Conservation (phyloP, 805 yeast species). For the Yarrowia sp. region DNA sequence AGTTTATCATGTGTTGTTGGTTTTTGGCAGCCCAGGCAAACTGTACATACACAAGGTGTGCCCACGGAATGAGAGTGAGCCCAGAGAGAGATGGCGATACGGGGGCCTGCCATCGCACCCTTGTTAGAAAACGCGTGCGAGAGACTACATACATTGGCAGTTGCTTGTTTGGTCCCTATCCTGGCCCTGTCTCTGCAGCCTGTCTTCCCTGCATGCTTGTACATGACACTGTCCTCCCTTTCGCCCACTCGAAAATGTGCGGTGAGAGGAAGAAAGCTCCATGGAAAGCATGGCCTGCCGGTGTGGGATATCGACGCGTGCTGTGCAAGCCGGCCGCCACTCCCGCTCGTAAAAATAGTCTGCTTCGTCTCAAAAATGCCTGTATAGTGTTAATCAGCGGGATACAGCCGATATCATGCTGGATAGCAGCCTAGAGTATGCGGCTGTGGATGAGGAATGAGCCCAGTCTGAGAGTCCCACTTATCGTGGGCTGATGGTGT, state of each 20-base stretch:
- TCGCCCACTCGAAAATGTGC: conserved; percentile 18
- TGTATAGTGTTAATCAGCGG: not conserved
- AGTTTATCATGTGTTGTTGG: not conserved
- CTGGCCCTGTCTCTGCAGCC: conserved; percentile 25
- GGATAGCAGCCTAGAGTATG: not conserved
- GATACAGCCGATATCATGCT: conserved; percentile 14
- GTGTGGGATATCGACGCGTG: conserved; percentile 13
- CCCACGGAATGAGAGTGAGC: conserved; percentile 9
- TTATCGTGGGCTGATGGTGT: too few species aligned
- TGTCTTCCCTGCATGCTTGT: conserved; percentile 25
- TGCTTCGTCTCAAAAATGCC: not conserved
- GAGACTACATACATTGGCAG: not conserved
- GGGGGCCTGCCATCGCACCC: conserved; percentile 5
- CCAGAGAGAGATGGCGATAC: conserved; percentile 1
- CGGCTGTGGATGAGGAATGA: conserved; percentile 29
- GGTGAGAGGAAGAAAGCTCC: not conserved
- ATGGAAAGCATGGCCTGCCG: not conserved
- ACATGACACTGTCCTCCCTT: not conserved
- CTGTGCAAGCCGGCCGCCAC: conserved; percentile 3
- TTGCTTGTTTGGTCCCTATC: conserved; percentile 23
- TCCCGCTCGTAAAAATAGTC: conserved; percentile 30
- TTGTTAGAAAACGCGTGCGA: conserved; percentile 10
- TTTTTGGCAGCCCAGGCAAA: conserved; percentile 4
- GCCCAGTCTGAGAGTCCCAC: too few species aligned
- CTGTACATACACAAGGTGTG: not conserved